Base-by-base conservation (phyloP, 148 eudicot genomes). In the Arbutus unedo region DNA sequence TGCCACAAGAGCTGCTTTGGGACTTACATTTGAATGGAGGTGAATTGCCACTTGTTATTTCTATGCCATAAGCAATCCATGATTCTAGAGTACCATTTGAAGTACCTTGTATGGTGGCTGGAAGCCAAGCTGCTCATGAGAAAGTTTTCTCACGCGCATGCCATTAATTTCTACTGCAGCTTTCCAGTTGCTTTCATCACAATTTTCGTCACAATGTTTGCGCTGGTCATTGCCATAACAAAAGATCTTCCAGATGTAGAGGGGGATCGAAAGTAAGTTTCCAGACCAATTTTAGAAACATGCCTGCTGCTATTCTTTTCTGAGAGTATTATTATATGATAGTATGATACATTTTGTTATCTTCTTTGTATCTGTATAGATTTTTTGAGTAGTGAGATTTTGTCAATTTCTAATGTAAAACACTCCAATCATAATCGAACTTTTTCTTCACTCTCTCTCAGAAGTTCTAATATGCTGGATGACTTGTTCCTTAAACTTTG, bases 231-330 rank as follows among this genome's bases (percentile, higher is more conserved):
- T 87, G 99, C 99, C 88, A 96, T 96, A 85, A 96, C 99, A 49
- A 96, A 96, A 87, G 99, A 96, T 94, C 99, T 96, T 84, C 96
- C 99, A 38, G 99, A 96, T 83, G 98, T 96, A 68, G 99, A 96
- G 90, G 99, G 99, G 68, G 99, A 96, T 85, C 88, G 97, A 85
- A 94, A 94, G 99, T 96, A 90, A 94, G 99, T 87, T 85, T 54
- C 54, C 71, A 25, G 14, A 81, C 64, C 59, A 77, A 80, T 79
- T 59, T 59, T 31, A 6, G 8, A 51, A 55, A 78, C 16, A 56
- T 15, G 43, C 68, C 66, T 87, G 82, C 82, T 81, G 48, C 41
- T 62, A 25, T 79, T 54, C 21, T 84, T 9, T 54, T 74, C 60
- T 25, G 21, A 31, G 15, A 67, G 56, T 2, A 25, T 18, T 78